Conservation (phyloP, 164 flowering plant species). For the Litsea cubeba region DNA sequence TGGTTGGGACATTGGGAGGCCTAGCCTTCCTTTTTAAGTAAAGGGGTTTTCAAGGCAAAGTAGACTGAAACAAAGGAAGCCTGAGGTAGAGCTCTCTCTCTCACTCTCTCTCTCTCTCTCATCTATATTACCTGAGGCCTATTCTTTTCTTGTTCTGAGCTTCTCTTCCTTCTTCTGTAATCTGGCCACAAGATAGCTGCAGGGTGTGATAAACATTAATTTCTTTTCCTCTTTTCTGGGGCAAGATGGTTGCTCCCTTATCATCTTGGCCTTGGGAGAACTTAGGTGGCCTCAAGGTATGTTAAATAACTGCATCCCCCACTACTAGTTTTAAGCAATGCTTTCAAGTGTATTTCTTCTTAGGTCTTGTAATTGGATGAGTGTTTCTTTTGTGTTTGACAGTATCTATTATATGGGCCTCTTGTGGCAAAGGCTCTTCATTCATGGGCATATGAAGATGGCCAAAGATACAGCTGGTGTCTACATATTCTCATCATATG, state of each 20-base stretch:
- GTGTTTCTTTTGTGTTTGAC: neutral
- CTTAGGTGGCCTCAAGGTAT: constrained; percentile 26
- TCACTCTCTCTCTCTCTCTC: neutral
- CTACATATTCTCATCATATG: constrained; percentile 54
- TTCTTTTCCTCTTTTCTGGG: neutral
- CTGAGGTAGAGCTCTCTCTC: neutral
- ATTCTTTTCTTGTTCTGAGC: neutral
- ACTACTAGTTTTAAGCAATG: neutral
- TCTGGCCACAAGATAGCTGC: neutral
- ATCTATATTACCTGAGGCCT: neutral
- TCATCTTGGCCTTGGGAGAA: constrained; percentile 33
- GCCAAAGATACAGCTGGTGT: constrained; percentile 34
- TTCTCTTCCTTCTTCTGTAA: neutral
- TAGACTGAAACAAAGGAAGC: neutral
- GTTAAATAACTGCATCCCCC: neutral
- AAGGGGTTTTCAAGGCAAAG: no score
- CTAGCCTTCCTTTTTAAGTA: no score
- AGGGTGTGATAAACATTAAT: neutral
- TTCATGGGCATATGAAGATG: constrained; percentile 26
- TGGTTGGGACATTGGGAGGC: no score
- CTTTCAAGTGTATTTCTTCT: neutral
- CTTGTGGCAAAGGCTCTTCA: constrained; percentile 41
- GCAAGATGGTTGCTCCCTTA: constrained; percentile 20
- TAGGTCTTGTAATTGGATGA: neutral
- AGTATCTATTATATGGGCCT: constrained; percentile 76